Conservation (phyloP, 1,284 basidiomycete genomes). For the Coniferiporia weirii region DNA sequence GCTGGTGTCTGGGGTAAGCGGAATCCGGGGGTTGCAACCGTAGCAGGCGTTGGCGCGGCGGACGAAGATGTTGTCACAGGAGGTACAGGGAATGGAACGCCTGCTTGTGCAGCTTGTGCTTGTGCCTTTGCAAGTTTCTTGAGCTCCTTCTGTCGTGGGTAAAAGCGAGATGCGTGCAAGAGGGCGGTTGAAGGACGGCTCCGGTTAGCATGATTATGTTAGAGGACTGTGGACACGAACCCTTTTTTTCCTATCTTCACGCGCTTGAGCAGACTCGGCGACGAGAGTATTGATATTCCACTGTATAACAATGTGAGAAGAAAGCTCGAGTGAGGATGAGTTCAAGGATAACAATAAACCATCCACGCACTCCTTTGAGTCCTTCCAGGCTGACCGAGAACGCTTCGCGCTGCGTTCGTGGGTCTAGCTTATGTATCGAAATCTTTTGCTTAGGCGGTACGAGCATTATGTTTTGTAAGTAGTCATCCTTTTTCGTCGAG, state of each 20-base stretch:
- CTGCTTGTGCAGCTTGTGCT: slow-evolving; percentile 33
- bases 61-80: slow-evolving; percentile 25
- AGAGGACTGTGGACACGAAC: slow-evolving; percentile 37
- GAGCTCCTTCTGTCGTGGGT: slow-evolving; percentile 54
- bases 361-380: slow-evolving; percentile 62
- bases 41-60: slow-evolving; percentile 5
- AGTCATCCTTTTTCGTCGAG: slow-evolving; percentile 77
- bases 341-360: slow-evolving; percentile 15
- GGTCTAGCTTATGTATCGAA: slow-evolving; percentile 59
- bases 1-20: slow-evolving; percentile 16
- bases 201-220: slow-evolving; percentile 19
- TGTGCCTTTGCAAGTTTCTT: slow-evolving; percentile 64
- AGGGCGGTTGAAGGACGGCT: background rate
- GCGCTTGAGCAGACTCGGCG: slow-evolving; percentile 65
- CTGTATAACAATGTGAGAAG: slow-evolving; percentile 34
- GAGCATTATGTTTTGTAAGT: slow-evolving; percentile 57
- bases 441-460: slow-evolving; percentile 68
- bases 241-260: slow-evolving; percentile 73
- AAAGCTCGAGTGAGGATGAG: slow-evolving; percentile 20
- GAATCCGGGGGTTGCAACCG: slow-evolving; percentile 8
- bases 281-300: slow-evolving; percentile 65
- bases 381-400: slow-evolving; percentile 70
- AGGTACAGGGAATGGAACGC: slow-evolving; percentile 27
- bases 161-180: background rate
- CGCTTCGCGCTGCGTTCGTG: slow-evolving; percentile 61